phyloP scores from a whole-genome alignment of 2,329 filamentous ascomycete species.

The Aspergillus caelatus region DNA sequence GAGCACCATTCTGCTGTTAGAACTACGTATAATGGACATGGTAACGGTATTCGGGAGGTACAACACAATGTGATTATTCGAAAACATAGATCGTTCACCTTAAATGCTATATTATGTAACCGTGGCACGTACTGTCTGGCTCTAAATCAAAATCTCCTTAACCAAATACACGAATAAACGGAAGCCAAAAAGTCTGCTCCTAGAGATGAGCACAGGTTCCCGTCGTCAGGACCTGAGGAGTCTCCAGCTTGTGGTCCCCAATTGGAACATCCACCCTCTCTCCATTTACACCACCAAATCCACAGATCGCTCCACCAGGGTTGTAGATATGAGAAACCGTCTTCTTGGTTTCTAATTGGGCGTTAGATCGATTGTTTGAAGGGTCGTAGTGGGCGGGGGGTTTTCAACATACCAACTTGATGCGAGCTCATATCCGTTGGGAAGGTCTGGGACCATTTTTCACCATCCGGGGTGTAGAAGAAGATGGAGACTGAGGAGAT shows the following conservation, averaged over 20 bases:
- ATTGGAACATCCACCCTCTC: constrained; percentile 3
- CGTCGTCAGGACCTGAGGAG: neutral
- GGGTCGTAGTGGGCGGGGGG: too few relatives aligned
- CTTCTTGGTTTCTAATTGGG: neutral
- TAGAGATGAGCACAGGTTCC: constrained; percentile 3
- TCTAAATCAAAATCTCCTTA: neutral
- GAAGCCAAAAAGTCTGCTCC: neutral
- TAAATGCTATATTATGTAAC: too few relatives aligned
- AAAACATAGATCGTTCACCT: too few relatives aligned
- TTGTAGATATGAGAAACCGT: constrained; percentile 7
- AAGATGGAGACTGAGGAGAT: constrained; percentile 1
- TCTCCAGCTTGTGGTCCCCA: constrained; percentile 3
- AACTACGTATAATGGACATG: too few relatives aligned
- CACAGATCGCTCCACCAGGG: constrained; percentile 9
- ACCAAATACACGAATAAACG: neutral
- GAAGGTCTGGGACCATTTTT: constrained; percentile 1
- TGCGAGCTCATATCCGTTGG: neutral
- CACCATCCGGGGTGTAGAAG: constrained; percentile 1
- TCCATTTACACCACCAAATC: constrained; percentile 2
- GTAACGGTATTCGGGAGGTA: too few relatives aligned
- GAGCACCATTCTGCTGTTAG: too few relatives aligned
- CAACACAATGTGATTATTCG: too few relatives aligned
- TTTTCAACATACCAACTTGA: neutral
- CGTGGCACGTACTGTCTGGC: neutral
- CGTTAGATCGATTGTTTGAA: neutral